phyloP scores from a whole-genome alignment of 495 filamentous ascomycete species.

The Podospora fimiseda region DNA sequence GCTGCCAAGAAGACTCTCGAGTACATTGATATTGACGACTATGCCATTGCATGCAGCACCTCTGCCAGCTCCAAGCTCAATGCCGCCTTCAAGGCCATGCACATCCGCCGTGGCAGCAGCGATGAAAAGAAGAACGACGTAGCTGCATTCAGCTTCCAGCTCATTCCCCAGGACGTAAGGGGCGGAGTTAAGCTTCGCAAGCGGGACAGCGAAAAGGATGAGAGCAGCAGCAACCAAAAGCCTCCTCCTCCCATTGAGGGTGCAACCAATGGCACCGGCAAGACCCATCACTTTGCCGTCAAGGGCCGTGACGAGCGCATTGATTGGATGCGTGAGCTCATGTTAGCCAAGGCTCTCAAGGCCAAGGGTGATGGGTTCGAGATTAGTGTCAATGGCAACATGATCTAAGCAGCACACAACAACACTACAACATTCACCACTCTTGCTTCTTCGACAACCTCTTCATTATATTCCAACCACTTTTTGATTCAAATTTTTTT shows the following conservation, averaged over 20 bases:
- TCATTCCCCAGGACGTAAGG: slow-evolving; percentile 67
- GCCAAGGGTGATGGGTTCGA: slow-evolving; percentile 76
- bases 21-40: slow-evolving; percentile 90
- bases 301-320: slow-evolving; percentile 81
- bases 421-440: too few relatives aligned
- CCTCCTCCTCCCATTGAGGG: slow-evolving; percentile 23
- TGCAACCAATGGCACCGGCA: slow-evolving; percentile 55
- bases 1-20: slow-evolving; percentile 58
- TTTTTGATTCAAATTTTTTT: slow-evolving; percentile 1
- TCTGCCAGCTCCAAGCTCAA: slow-evolving; percentile 69
- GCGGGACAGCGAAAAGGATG: slow-evolving; percentile 28
- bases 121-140: slow-evolving; percentile 41
- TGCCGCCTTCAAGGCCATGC: slow-evolving; percentile 80
- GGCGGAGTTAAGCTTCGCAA: slow-evolving; percentile 40
- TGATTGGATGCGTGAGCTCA: slow-evolving; percentile 97
- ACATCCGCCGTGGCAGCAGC: slow-evolving; percentile 52
- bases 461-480: not conserved
- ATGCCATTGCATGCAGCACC: slow-evolving; percentile 83
- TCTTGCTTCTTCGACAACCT: too few relatives aligned
- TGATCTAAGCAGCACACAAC: slow-evolving; percentile 55
- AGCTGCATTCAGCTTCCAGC: slow-evolving; percentile 80
- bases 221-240: slow-evolving; percentile 1
- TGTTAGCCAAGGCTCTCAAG: slow-evolving; percentile 87
- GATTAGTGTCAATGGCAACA: slow-evolving; percentile 75
- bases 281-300: slow-evolving; percentile 93